These are phyloP conservation scores for Rhodomyrtus tomentosa DNA, from an alignment of 345 rosid species.

Conservation along the genomic window DNA sequence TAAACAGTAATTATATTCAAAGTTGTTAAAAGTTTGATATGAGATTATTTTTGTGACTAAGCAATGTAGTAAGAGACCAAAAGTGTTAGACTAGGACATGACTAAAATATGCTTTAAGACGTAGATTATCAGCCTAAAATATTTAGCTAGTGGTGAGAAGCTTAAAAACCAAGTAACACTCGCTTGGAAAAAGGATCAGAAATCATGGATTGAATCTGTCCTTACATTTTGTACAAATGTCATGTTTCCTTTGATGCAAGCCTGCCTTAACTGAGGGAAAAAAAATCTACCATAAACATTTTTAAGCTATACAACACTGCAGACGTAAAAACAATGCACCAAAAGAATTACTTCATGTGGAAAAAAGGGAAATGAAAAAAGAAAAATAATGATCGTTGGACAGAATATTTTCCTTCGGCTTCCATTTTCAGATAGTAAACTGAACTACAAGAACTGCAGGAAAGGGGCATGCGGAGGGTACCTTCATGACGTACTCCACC, in stretches of 20 bases:
- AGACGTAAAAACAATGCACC: background rate
- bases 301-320: background rate
- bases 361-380: background rate
- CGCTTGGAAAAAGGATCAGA: background rate
- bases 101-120: background rate
- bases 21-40: background rate
- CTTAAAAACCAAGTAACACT: background rate
- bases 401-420: background rate
- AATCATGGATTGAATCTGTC: background rate
- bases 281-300: background rate
- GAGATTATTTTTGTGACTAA: background rate
- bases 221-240: background rate
- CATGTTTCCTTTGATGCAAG: background rate
- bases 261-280: background rate
- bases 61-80: background rate
- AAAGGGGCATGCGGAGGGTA: conserved; percentile 23
- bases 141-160: background rate
- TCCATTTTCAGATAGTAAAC: background rate
- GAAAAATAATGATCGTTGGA: background rate
- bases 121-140: background rate
- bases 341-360: background rate
- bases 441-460: background rate
- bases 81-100: background rate
- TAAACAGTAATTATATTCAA: background rate
- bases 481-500: conserved; percentile 94